Percentiles rank a stretch among this genome's conserved stretches.
These are phyloP conservation scores for Ceriops zippeliana DNA, from an alignment of 345 rosid species.

Conservation along the genomic window DNA sequence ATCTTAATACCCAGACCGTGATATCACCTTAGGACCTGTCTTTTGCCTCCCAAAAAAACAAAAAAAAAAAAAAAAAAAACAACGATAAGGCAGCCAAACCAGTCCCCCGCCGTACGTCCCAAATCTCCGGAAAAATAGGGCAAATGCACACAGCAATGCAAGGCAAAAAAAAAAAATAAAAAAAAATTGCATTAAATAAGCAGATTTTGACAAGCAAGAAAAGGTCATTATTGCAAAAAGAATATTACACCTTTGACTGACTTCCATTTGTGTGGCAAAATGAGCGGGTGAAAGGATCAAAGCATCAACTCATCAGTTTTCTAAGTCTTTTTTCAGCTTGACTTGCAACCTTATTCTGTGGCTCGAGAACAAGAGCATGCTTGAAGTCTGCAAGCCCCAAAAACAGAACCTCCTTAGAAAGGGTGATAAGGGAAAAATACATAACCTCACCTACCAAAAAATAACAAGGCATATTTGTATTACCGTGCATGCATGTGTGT, in stretches of 20 bases:
- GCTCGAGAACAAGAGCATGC: conserved; percentile 85
- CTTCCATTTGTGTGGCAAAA: neutral
- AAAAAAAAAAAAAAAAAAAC: too few relatives aligned
- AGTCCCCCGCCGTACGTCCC: too few relatives aligned
- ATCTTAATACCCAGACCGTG: too few relatives aligned
- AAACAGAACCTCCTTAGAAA: neutral
- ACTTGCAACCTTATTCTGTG: conserved; percentile 75
- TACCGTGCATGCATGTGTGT: neutral
- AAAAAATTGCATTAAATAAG: neutral
- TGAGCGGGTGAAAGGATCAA: neutral
- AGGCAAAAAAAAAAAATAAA: neutral
- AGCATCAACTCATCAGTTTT: conserved; percentile 47
- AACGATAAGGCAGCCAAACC: too few relatives aligned
- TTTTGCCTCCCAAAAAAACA: too few relatives aligned
- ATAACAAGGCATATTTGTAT: too few relatives aligned
- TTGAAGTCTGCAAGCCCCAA: conserved; percentile 62
- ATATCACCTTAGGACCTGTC: too few relatives aligned
- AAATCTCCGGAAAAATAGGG: neutral
- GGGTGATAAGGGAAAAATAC: neutral
- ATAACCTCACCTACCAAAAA: neutral
- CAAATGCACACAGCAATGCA: neutral
- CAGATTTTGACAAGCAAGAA: neutral
- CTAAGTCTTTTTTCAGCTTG: conserved; percentile 62
- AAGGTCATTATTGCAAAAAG: neutral
- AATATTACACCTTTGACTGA: neutral